Conservation (phyloP, 257 asterid genomes). For the Penstemon davidsonii region DNA sequence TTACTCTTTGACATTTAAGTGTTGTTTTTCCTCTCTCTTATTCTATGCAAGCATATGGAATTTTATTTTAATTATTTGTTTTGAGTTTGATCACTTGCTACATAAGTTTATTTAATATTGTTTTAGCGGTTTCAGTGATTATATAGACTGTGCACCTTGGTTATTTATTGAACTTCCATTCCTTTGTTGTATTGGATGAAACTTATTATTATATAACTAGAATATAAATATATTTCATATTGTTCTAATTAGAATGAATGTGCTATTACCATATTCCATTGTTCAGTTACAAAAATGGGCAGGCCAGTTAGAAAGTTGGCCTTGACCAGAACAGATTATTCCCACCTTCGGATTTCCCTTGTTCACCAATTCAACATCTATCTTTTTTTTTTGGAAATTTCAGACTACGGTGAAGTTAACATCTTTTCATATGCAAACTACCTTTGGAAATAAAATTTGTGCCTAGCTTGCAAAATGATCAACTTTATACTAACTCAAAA, state of each 20-base stretch:
- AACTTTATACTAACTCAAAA: too few relatives aligned
- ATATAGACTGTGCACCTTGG: conserved; percentile 1
- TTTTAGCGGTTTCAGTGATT: background rate
- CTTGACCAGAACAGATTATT: background rate
- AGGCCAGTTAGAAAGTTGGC: background rate
- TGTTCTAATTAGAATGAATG: background rate
- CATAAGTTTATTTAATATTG: background rate
- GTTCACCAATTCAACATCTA: too few relatives aligned
- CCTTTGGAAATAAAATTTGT: too few relatives aligned
- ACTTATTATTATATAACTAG: too few relatives aligned
- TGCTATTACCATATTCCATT: background rate
- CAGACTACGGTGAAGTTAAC: too few relatives aligned
- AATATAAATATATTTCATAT: background rate
- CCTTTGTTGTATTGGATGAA: background rate
- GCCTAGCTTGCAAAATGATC: too few relatives aligned
- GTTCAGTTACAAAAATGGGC: background rate
- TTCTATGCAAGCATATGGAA: background rate
- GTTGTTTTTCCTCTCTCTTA: background rate
- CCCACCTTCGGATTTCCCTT: too few relatives aligned
- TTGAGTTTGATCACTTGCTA: background rate
- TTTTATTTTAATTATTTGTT: background rate
- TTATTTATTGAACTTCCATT: background rate
- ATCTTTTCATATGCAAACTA: too few relatives aligned
- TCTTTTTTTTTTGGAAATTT: too few relatives aligned
- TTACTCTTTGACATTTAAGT: conserved; percentile 3